A percentile compares a stretch with the other conserved stretches of the same genome.
These are phyloP conservation scores for Termitomyces sp. DNA, from an alignment of 768 basidiomycete genomes.

Conservation along the genomic window DNA sequence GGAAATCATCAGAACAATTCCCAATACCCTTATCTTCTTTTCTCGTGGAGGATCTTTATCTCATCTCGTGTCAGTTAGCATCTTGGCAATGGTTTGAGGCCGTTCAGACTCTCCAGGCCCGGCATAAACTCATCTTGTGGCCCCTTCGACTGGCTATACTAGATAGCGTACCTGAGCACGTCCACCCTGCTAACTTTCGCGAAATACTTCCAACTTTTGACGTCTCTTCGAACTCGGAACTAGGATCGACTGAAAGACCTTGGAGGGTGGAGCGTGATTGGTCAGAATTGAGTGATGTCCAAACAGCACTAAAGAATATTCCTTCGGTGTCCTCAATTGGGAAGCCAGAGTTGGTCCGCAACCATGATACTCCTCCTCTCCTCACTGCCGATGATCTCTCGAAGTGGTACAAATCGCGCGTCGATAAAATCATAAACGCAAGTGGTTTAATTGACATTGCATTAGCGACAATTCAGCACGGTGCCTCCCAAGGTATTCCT, in stretches of 20 bases:
- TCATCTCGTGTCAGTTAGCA: slow-evolving; percentile 61
- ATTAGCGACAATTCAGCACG: slow-evolving; percentile 78
- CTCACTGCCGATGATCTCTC: slow-evolving; percentile 48
- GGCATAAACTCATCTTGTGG: slow-evolving; percentile 56
- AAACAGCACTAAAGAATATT: slow-evolving; percentile 29
- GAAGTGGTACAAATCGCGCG: slow-evolving; percentile 70
- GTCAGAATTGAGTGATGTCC: slow-evolving; percentile 45
- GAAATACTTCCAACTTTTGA: slow-evolving; percentile 64
- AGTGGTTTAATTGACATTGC: slow-evolving; percentile 80
- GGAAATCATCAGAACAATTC: slow-evolving; percentile 24
- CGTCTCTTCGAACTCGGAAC: slow-evolving; percentile 37
- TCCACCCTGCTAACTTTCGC: slow-evolving; percentile 54
- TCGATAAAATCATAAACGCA: slow-evolving; percentile 51
- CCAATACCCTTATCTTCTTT: slow-evolving; percentile 59
- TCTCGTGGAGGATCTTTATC: slow-evolving; percentile 50
- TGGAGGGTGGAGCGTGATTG: slow-evolving; percentile 58
- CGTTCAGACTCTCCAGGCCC: slow-evolving; percentile 49
- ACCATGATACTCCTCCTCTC: slow-evolving; percentile 17
- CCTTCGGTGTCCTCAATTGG: slow-evolving; percentile 7
- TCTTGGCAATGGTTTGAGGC: slow-evolving; percentile 52
- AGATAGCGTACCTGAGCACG: slow-evolving; percentile 69
- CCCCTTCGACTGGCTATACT: slow-evolving; percentile 67
- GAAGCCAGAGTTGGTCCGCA: not conserved
- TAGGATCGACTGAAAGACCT: slow-evolving; percentile 17
- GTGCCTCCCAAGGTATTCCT: slow-evolving; percentile 72